Evolutionary conservation across 768 basidiomycete species (phyloP).

Genomic region (Sarcomyxa edulis): DNA sequence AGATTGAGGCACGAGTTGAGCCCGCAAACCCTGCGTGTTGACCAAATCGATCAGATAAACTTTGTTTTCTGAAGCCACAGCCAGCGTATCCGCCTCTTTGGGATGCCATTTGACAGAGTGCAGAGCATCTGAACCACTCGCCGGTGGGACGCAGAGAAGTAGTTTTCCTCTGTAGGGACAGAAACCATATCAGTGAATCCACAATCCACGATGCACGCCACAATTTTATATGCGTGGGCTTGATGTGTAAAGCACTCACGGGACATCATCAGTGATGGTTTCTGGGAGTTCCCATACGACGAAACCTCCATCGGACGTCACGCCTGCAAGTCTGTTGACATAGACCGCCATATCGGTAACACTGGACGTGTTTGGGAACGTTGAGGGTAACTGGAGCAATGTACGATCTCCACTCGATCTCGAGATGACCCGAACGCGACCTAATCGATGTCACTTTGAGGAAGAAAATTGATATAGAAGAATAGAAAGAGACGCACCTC

Average conservation of each 20-base stretch:
- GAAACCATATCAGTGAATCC: slow-evolving; percentile 5
- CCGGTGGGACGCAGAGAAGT: slow-evolving; percentile 65
- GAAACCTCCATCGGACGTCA: slow-evolving; percentile 85
- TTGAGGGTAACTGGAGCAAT: slow-evolving; percentile 64
- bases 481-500: slow-evolving; percentile 36
- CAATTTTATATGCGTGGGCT: not conserved
- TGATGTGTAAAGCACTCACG: slow-evolving; percentile 43
- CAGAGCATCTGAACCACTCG: slow-evolving; percentile 53
- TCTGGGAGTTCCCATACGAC: slow-evolving; percentile 87
- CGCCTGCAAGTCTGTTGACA: slow-evolving; percentile 76
- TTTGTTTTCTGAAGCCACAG: slow-evolving; percentile 75
- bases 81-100: slow-evolving; percentile 72
- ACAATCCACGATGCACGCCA: too few species aligned
- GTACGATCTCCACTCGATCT: slow-evolving; percentile 86
- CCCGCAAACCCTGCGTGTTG: slow-evolving; percentile 38
- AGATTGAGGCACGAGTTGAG: slow-evolving; percentile 61
- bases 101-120: slow-evolving; percentile 89
- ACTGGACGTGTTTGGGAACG: slow-evolving; percentile 57
- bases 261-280: slow-evolving; percentile 79
- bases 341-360: slow-evolving; percentile 86
- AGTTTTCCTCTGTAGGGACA: slow-evolving; percentile 48
- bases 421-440: slow-evolving; percentile 84
- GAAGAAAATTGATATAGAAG: not conserved
- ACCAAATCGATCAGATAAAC: slow-evolving; percentile 74
- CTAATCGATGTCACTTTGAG: slow-evolving; percentile 23